Evolutionary conservation across 2,329 filamentous ascomycete species (phyloP), one percentile per base, ranked within the genome.

Genomic region (Pyrenophora graminea): DNA sequence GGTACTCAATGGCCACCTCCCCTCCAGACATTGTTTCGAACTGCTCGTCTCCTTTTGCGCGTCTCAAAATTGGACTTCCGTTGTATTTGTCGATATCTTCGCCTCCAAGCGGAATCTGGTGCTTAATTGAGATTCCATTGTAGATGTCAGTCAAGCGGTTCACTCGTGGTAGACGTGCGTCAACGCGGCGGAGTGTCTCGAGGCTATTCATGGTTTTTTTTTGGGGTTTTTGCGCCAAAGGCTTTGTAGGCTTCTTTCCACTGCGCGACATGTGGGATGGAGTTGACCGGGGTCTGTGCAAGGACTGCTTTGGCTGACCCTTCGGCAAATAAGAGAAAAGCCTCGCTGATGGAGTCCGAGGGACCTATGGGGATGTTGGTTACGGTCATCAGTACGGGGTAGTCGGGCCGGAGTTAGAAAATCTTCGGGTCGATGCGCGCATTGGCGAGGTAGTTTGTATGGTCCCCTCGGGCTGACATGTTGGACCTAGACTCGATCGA

Each of bases 141-240:
- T 75, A 75, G 8, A 74, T 73, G 39, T 76, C 72, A 0, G 73
- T 75, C 42, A 75, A 45, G 2, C 71, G 63, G 43, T 76, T 76
- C 9, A 76, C 65, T 0, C 73, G 62, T 1, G 73, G 72, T 5
- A 76, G 39, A 0, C 72, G 72, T 12, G 34, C 48, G 6, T 69
- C 65, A 10, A 63, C 62, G 9, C 73, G 67, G 2, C 73, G 68
- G 3, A 73, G 42, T 0, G 74, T 67, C 54, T 76, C 72, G 1
- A 76, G 61, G 21, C 72, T 75, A 53, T 71, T 74, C 25, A 67
- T 65, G 2, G 61, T 66, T 43, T 73, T 74, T 27, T 73, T 66
- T 1, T 71, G 73, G 15, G 15, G n/a, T n/a, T 46, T 75, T 76
- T 12, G 72, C 68, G 13, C 73, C 72, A 42, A 76, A 76, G 9